Evolutionary conservation across 1,284 basidiomycete species (phyloP).

Genomic region (Bjerkandera adusta): DNA sequence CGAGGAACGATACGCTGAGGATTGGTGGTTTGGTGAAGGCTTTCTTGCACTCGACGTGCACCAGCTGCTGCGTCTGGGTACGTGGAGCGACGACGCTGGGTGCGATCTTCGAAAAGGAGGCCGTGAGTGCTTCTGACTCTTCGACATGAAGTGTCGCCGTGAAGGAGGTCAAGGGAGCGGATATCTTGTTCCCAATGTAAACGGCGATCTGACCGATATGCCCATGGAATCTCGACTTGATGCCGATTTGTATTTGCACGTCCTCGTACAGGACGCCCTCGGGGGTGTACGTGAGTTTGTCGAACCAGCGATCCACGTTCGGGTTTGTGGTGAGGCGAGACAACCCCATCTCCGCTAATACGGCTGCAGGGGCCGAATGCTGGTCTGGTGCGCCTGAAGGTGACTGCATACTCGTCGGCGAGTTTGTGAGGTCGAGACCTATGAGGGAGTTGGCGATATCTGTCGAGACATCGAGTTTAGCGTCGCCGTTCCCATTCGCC

Average conservation of each 20-base stretch:
- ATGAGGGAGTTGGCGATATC: conserved; percentile 79
- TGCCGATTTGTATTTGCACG: conserved; percentile 89
- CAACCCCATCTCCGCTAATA: conserved; percentile 30
- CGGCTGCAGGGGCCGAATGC: conserved; percentile 14
- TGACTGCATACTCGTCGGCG: conserved; percentile 32
- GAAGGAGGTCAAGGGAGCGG: conserved; percentile 84
- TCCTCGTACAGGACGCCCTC: conserved; percentile 98
- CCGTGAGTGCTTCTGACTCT: conserved; percentile 73
- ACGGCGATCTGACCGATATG: conserved; percentile 89
- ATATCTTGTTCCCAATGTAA: conserved; percentile 96
- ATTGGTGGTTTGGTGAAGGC: conserved; percentile 79
- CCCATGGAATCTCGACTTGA: conserved; percentile 96
- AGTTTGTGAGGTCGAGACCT: conserved; percentile 73
- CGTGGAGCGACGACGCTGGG: conserved; percentile 77
- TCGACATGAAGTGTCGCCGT: conserved; percentile 78
- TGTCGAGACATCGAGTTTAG: conserved; percentile 26
- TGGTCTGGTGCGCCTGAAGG: conserved; percentile 21
- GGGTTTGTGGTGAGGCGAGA: conserved; percentile 60
- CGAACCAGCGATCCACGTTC: conserved; percentile 86
- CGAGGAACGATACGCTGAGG: conserved; percentile 89
- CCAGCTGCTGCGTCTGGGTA: conserved; percentile 89
- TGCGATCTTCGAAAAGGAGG: conserved; percentile 88
- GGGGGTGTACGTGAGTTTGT: conserved; percentile 74
- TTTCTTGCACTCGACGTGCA: conserved; percentile 94
- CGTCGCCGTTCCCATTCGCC: conserved; percentile 26